phyloP scores from a whole-genome alignment of 768 basidiomycete species.

The Gautieria morchelliformis region DNA sequence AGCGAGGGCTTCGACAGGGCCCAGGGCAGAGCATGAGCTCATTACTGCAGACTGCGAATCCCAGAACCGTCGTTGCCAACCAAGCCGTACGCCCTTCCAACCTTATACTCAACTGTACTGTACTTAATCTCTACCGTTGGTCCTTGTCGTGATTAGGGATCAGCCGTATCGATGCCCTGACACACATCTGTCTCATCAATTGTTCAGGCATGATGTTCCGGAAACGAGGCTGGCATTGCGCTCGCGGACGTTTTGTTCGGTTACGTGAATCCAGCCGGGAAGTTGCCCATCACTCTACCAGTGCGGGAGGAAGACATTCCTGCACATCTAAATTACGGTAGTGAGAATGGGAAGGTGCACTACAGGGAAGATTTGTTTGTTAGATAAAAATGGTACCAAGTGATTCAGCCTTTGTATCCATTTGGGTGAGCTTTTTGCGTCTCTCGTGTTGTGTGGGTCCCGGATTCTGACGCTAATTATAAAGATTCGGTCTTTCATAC shows the following conservation, averaged over 20 bases:
- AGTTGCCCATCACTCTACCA: constrained; percentile 54
- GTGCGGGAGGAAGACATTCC: constrained; percentile 52
- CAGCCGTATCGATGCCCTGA: constrained; percentile 67
- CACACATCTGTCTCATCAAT: too few relatives aligned
- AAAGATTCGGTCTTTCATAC: constrained; percentile 65
- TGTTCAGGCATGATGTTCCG: constrained; percentile 56
- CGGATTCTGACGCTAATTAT: neutral
- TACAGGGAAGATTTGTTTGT: constrained; percentile 58
- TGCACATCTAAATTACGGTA: constrained; percentile 45
- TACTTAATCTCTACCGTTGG: too few relatives aligned
- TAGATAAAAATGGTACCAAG: constrained; percentile 60
- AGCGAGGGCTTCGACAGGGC: constrained; percentile 66
- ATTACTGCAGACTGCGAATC: constrained; percentile 42
- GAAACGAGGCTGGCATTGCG: constrained; percentile 57
- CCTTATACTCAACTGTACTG: too few relatives aligned
- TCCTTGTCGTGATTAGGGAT: constrained; percentile 32
- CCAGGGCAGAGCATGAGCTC: constrained; percentile 50
- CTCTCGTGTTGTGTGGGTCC: too few relatives aligned
- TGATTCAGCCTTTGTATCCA: constrained; percentile 49
- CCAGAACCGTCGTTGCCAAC: constrained; percentile 35
- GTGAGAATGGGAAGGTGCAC: constrained; percentile 44
- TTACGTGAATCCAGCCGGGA: constrained; percentile 48
- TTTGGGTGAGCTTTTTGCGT: constrained; percentile 41
- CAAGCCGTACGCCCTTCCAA: constrained; percentile 41
- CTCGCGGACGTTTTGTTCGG: constrained; percentile 60